Conservation (phyloP, 1,139 yeast species). For the Taiozyma sp. region DNA sequence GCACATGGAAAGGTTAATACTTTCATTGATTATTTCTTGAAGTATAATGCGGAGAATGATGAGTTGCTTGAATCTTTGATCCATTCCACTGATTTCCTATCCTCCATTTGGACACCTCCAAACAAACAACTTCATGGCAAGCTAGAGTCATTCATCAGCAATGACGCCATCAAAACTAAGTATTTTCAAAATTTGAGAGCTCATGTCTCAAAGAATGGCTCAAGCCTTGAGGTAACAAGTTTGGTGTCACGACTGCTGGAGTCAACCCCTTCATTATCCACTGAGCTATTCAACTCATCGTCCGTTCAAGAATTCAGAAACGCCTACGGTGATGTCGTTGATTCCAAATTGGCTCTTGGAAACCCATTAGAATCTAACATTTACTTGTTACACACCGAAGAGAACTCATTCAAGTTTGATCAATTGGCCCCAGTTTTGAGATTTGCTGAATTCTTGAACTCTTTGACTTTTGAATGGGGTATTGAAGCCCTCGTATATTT, state of each 20-base stretch:
- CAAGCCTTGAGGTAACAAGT: conserved; percentile 7
- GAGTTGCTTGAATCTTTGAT: conserved; percentile 18
- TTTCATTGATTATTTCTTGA: conserved; percentile 25
- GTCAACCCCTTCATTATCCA: background rate
- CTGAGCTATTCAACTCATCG: conserved; percentile 1
- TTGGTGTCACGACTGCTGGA: conserved; percentile 13
- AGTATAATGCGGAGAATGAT: conserved; percentile 21
- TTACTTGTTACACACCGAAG: conserved; percentile 27
- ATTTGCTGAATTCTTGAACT: conserved; percentile 23
- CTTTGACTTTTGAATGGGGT: conserved; percentile 14
- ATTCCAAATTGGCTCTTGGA: conserved; percentile 36
- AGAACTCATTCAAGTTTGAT: conserved; percentile 14
- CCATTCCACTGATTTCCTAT: conserved; percentile 20
- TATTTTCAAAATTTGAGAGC: conserved; percentile 17
- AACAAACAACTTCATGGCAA: conserved; percentile 10
- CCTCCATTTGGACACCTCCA: conserved; percentile 14
- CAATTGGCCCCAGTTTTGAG: conserved; percentile 15
- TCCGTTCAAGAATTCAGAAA: conserved; percentile 14
- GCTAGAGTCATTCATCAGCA: conserved; percentile 8
- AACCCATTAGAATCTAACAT: conserved; percentile 40
- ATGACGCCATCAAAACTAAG: conserved; percentile 14
- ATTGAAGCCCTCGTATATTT: conserved; percentile 20
- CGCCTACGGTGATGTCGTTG: conserved; percentile 24
- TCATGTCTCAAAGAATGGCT: conserved; percentile 8
- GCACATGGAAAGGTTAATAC: conserved; percentile 12